Evolutionary conservation across 164 flowering plant genomes (phyloP).

Genomic region (Magnolia sinica): DNA sequence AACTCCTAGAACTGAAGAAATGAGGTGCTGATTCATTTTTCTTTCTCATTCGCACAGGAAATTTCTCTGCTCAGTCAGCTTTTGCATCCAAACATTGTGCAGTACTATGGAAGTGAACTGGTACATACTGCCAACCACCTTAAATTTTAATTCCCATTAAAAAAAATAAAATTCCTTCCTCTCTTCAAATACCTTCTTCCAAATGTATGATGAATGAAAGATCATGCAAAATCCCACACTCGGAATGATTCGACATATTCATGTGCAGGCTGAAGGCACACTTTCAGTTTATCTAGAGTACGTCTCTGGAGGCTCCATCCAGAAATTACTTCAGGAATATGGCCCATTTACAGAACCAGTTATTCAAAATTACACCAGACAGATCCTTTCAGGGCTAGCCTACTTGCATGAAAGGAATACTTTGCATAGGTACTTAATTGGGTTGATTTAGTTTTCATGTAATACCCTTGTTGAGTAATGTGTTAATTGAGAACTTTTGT

Average conservation of each 20-base stretch:
- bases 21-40: constrained; percentile 4
- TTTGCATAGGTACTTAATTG: constrained; percentile 47
- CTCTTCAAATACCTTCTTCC: neutral
- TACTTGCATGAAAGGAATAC: constrained; percentile 67
- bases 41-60: constrained; percentile 47
- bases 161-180: neutral
- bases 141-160: neutral
- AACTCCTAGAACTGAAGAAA: neutral
- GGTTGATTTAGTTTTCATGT: neutral
- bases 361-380: constrained; percentile 62
- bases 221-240: neutral
- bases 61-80: constrained; percentile 80
- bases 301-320: constrained; percentile 78
- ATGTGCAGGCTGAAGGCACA: constrained; percentile 52
- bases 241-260: neutral
- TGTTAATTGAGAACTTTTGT: neutral
- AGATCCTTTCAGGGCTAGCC: constrained; percentile 70
- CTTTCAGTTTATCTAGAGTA: constrained; percentile 68
- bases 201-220: neutral
- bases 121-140: constrained; percentile 34
- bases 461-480: neutral
- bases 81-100: constrained; percentile 83
- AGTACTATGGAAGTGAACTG: constrained; percentile 82
- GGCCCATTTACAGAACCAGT: constrained; percentile 61
- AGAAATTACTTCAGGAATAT: constrained; percentile 74